Percentiles rank a stretch among this genome's conserved stretches.
Evolutionary conservation across 805 yeast species (phyloP).

Genomic region (Candida sphagnicola): DNA sequence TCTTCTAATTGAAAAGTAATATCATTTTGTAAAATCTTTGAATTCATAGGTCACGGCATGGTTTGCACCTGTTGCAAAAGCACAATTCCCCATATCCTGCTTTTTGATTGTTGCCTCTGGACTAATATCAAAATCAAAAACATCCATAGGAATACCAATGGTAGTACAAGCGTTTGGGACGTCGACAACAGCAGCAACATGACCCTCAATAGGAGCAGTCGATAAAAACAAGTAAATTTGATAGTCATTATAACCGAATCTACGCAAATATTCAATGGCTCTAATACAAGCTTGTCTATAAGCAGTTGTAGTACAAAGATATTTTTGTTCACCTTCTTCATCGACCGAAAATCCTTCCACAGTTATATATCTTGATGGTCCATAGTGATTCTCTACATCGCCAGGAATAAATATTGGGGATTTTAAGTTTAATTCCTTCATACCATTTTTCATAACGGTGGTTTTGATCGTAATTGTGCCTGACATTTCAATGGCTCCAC

Average conservation of each 20-base stretch:
- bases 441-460: slow-evolving; percentile 39
- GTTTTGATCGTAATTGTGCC: slow-evolving; percentile 43
- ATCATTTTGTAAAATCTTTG: slow-evolving; percentile 5
- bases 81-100: slow-evolving; percentile 36
- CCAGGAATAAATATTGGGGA: slow-evolving; percentile 48
- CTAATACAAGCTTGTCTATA: slow-evolving; percentile 48
- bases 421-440: slow-evolving; percentile 35
- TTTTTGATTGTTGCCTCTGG: slow-evolving; percentile 28
- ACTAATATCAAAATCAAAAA: slow-evolving; percentile 45
- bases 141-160: slow-evolving; percentile 48
- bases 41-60: slow-evolving; percentile 13
- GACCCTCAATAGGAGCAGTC: slow-evolving; percentile 50
- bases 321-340: slow-evolving; percentile 44
- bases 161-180: slow-evolving; percentile 53
- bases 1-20: neutral
- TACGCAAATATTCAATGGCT: slow-evolving; percentile 45
- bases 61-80: slow-evolving; percentile 21
- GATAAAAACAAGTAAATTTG: slow-evolving; percentile 44
- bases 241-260: slow-evolving; percentile 49
- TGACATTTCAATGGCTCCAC: slow-evolving; percentile 54
- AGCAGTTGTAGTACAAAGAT: slow-evolving; percentile 46
- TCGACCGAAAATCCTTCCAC: slow-evolving; percentile 53
- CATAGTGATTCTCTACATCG: slow-evolving; percentile 45
- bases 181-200: slow-evolving; percentile 49
- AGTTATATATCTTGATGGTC: slow-evolving; percentile 46